Evolutionary conservation across 768 basidiomycete species (phyloP), one percentile per base, ranked within the genome.

Genomic region (Kwoniella newhampshirensis): DNA sequence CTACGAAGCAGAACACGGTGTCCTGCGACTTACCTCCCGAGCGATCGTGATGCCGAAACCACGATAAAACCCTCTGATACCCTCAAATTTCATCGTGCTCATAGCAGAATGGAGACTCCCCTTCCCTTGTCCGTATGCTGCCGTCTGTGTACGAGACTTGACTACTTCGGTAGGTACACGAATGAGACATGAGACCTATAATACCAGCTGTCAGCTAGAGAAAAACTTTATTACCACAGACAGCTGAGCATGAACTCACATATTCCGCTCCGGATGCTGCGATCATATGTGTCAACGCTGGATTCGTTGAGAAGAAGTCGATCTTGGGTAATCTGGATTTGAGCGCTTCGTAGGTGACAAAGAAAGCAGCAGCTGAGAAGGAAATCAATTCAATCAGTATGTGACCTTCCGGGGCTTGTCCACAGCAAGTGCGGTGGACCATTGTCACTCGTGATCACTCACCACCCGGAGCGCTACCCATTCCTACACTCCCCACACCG

Each of bases 401-500:
- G 6, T 32, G 32, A 6, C 32, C 6, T 32, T 32, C 32, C 13
- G 6, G 32, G 32, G 32, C 6, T 32, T 13, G 42, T 30, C 25
- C 36, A n/a, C 21, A 11, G 9, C 27, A 42, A 45, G 7, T 27
- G 35, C 36, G 18, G 15, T n/a, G n/a, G n/a, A n/a, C 13, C 32
- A 6, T 13, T 13, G 41, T 44, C 42, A 48, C 11, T 13, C 41
- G 28, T 23, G n/a, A 51, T 13, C 30, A 63, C 78, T 62, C 73
- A 93, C 93, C 93, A 77, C 94, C 93, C 0, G 94, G 94, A 17
- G 93, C 91, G 71, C 91, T 91, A 18, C 94, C 94, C 18, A 97
- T 86, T 5, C 90, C 84, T 6, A 97, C 92, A 73, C 91, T 94
- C 25, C 92, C 93, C 4, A 99, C 79, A 7, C 94, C 94, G 64